Evolutionary conservation across 1,284 basidiomycete genomes (phyloP).

Genomic region (Porodaedalea pini): DNA sequence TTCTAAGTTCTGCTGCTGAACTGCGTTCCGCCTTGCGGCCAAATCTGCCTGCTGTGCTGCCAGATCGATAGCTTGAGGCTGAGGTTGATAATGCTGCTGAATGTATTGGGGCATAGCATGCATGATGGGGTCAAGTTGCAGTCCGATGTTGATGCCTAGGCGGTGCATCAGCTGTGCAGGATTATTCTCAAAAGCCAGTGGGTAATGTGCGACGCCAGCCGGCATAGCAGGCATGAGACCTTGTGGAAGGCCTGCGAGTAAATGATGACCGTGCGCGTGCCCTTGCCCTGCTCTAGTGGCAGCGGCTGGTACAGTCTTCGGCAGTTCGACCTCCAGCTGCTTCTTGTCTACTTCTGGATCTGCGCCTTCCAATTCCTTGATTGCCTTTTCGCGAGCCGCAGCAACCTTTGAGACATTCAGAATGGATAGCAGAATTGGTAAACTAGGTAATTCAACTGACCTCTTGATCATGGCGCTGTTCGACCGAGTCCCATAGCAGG

Average conservation of each 20-base stretch:
- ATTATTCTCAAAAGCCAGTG: too few species aligned
- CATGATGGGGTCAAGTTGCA: too few species aligned
- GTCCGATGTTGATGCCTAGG: background rate
- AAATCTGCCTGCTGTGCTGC: too few species aligned
- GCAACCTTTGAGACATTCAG: conserved; percentile 47
- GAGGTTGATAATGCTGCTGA: too few species aligned
- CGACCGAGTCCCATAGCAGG: conserved; percentile 66
- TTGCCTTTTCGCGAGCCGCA: conserved; percentile 61
- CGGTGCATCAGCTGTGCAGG: background rate
- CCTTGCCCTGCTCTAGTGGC: background rate
- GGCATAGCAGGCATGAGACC: background rate
- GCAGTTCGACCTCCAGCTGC: conserved; percentile 55
- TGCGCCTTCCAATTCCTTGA: conserved; percentile 51
- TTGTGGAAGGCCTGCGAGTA: background rate
- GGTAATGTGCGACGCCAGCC: background rate
- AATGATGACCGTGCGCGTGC: background rate
- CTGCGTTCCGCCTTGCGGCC: background rate
- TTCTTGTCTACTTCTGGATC: conserved; percentile 56
- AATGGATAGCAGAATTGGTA: background rate
- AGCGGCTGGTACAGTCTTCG: conserved; percentile 23
- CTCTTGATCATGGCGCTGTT: conserved; percentile 61
- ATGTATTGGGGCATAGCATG: too few species aligned
- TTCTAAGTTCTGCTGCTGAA: background rate
- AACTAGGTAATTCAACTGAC: conserved; percentile 36
- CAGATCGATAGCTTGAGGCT: too few species aligned